Base-by-base conservation (phyloP, 2,329 filamentous ascomycete genomes). In the Neonectria ditissima region DNA sequence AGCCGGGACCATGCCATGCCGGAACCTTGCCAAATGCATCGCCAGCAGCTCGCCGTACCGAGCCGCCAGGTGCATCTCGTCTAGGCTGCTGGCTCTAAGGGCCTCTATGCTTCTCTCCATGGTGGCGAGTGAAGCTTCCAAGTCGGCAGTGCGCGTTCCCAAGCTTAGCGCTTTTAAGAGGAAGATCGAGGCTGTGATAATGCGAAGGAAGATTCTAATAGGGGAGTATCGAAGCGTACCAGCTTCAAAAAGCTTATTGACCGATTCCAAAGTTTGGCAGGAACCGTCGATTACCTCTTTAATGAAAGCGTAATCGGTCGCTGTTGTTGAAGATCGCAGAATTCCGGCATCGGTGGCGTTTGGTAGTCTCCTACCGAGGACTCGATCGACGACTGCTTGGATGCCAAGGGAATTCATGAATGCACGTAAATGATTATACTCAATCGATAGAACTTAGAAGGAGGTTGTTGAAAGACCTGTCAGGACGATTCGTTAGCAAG, bases 151-250 rank as follows among this genome's bases (percentile, higher is more conserved):
- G 3, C 60, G 55, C 1, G 59, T 61, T 8, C 62, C 64, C 2
- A 70, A 51, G 5, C 69, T 62, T 0, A 70, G 61, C 0, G 63
- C 71, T 28, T 82, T 82, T 68, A 87, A 81, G 4, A 87, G 75
- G 59, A 87, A 86, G 5, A 88, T 85, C 0, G 85, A 86, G 0
- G 83, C 83, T 3, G 83, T 85, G 2, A 83, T 86, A 48, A 86
- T 82, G 24, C 85, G 81, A 3, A 87, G 74, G 57, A 86, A 85
- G 14, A 86, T 83, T 18, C 84, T 78, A 2, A 86, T 82, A 0
- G 85, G 86, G 0, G 81, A 84, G 65, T 84, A 87, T 3, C 81
- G 79, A n/a, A 88, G 75, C 7, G 74, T 75, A 0, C 77, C 78
- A 2, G 76, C 78, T 26, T 86, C 80, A 2, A 81, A 80, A 2